Evolutionary conservation across 148 eudicot species (phyloP).

Genomic region (Diospyros kaki): DNA sequence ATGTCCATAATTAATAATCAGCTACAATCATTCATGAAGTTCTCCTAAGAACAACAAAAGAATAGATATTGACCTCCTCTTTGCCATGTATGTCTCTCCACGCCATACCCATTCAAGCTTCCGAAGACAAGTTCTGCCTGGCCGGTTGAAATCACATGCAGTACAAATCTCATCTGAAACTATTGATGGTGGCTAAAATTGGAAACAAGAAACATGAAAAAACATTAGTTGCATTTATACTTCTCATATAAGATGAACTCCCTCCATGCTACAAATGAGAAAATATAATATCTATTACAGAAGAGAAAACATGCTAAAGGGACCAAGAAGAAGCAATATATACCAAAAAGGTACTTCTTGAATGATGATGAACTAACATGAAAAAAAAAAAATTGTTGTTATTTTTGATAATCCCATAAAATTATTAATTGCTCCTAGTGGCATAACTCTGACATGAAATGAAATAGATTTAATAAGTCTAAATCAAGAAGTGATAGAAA

Average conservation of each 20-base stretch:
- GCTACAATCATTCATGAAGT: constrained; percentile 2
- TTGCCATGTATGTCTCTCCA: constrained; percentile 92
- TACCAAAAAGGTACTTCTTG: neutral
- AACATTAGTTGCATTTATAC: neutral
- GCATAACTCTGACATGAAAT: constrained; percentile 4
- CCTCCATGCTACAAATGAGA: neutral
- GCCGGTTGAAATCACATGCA: constrained; percentile 98
- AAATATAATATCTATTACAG: neutral
- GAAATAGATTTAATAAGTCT: neutral
- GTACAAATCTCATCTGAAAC: constrained; percentile 97
- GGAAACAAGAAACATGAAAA: constrained; percentile 17
- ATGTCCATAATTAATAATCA: constrained; percentile 12
- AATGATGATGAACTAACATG: neutral
- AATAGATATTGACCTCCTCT: constrained; percentile 63
- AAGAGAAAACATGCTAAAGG: neutral
- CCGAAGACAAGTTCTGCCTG: constrained; percentile 93
- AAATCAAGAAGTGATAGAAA: neutral
- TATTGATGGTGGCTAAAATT: constrained; percentile 86
- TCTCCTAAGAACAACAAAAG: constrained; percentile 17
- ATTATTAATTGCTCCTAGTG: neutral
- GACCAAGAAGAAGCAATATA: neutral
- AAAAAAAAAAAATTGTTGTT: too few relatives aligned
- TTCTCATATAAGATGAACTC: constrained; percentile 2
- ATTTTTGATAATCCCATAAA: neutral
- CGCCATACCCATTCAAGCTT: constrained; percentile 99